These are phyloP conservation scores for Talaromyces sp. DNA, from an alignment of 2,329 filamentous ascomycete species.

Conservation along the genomic window DNA sequence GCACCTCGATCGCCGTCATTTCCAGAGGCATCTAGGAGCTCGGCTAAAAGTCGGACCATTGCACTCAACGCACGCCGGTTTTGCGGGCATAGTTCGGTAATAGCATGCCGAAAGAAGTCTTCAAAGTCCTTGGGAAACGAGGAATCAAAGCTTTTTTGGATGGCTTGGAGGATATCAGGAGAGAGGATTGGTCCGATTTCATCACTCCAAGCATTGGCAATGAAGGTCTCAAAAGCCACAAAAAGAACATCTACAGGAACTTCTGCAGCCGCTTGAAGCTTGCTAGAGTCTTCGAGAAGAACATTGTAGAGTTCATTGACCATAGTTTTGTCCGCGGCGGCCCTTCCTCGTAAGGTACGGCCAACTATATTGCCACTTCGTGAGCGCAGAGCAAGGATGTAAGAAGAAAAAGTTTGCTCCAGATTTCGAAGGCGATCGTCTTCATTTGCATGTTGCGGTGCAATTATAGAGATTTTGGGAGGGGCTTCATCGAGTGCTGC, in stretches of 20 bases:
- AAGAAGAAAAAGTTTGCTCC: constrained; percentile 80
- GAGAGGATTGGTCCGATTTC: constrained; percentile 83
- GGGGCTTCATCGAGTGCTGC: constrained; percentile 22
- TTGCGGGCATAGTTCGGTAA: constrained; percentile 52
- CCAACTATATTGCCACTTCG: constrained; percentile 84
- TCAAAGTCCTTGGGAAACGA: constrained; percentile 47
- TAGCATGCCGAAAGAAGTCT: constrained; percentile 50
- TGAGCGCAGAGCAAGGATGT: constrained; percentile 74
- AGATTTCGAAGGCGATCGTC: constrained; percentile 65
- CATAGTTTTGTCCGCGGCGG: constrained; percentile 65
- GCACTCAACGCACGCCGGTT: constrained; percentile 73
- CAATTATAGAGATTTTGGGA: constrained; percentile 46
- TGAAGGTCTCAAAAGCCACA: constrained; percentile 87
- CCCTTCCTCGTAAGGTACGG: constrained; percentile 65
- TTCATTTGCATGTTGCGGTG: constrained; percentile 49
- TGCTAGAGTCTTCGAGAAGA: constrained; percentile 75
- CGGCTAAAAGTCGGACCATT: constrained; percentile 78
- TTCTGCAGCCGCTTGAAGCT: constrained; percentile 69
- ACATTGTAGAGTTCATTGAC: constrained; percentile 90
- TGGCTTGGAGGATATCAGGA: constrained; percentile 61
- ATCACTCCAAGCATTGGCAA: constrained; percentile 80
- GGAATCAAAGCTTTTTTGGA: constrained; percentile 55
- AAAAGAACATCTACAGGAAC: constrained; percentile 79
- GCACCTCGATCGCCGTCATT: constrained; percentile 89
- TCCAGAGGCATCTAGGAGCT: constrained; percentile 80